Evolutionary conservation across 129 eudicot genomes (phyloP).

Genomic region (Artemisia annua): DNA sequence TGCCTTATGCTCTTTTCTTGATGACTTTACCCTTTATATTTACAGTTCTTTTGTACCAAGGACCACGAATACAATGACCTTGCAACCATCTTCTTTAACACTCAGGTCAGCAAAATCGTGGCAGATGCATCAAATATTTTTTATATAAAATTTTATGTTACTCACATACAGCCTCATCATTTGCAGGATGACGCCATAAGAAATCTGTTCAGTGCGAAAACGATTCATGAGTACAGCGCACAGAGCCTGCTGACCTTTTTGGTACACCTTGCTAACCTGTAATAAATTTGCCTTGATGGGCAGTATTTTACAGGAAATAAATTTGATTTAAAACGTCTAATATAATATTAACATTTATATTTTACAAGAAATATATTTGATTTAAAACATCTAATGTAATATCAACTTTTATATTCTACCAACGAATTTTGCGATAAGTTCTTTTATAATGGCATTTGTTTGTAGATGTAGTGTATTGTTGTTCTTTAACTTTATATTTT

Average conservation of each 20-base stretch:
- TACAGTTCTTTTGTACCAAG: conserved; percentile 84
- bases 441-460: too few relatives aligned
- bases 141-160: not conserved
- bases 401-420: too few relatives aligned
- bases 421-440: too few relatives aligned
- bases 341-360: not conserved
- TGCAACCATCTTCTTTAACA: conserved; percentile 97
- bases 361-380: too few relatives aligned
- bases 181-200: conserved; percentile 97
- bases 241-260: conserved; percentile 89
- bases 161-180: not conserved
- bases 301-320: too few relatives aligned
- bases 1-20: not conserved
- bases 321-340: not conserved
- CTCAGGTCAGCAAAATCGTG: conserved; percentile 60
- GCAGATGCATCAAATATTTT: not conserved
- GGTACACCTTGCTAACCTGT: conserved; percentile 45
- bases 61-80: conserved; percentile 87
- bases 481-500: too few relatives aligned
- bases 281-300: not conserved
- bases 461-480: too few relatives aligned
- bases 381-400: too few relatives aligned
- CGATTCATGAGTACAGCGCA: conserved; percentile 92
- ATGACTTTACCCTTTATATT: conserved; percentile 15
- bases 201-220: conserved; percentile 94